These are phyloP conservation scores for Penicillium sp. DNA, from an alignment of 2,329 filamentous ascomycete genomes.

Conservation along the genomic window DNA sequence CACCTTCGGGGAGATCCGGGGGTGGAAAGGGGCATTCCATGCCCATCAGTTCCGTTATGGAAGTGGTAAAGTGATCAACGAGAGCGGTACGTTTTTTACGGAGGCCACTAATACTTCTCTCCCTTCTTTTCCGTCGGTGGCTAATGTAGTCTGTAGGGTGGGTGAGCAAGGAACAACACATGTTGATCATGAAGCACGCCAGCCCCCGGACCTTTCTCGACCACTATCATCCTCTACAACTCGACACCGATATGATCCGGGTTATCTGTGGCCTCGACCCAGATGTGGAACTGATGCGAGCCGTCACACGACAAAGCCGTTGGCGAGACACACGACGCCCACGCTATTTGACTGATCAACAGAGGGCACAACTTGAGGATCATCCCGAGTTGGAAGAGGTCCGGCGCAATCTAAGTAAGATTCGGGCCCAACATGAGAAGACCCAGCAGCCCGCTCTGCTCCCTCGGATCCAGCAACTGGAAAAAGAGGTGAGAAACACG, in stretches of 20 bases:
- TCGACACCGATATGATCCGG: not conserved
- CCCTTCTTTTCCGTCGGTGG: not conserved
- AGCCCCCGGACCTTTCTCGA: not conserved
- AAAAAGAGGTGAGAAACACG: conserved; percentile 27
- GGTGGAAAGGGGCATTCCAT: conserved; percentile 1
- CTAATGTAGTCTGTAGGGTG: not conserved
- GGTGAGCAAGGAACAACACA: not conserved
- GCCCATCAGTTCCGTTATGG: not conserved
- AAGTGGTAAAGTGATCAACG: not conserved
- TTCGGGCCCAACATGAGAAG: not conserved
- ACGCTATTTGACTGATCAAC: not conserved
- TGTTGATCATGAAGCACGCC: not conserved
- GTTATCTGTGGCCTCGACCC: not conserved
- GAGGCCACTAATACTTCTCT: not conserved
- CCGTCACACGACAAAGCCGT: not conserved
- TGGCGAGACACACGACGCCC: not conserved
- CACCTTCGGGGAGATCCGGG: not conserved
- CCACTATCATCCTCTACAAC: not conserved
- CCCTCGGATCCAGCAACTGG: conserved; percentile 7
- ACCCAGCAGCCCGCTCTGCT: conserved; percentile 15
- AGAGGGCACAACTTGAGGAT: not conserved
- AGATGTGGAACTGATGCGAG: not conserved
- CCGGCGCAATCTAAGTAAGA: not conserved
- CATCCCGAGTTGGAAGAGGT: not conserved
- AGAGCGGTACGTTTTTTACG: not conserved